Evolutionary conservation across 1,284 basidiomycete genomes (phyloP).

Genomic region (Puccinia horiana): DNA sequence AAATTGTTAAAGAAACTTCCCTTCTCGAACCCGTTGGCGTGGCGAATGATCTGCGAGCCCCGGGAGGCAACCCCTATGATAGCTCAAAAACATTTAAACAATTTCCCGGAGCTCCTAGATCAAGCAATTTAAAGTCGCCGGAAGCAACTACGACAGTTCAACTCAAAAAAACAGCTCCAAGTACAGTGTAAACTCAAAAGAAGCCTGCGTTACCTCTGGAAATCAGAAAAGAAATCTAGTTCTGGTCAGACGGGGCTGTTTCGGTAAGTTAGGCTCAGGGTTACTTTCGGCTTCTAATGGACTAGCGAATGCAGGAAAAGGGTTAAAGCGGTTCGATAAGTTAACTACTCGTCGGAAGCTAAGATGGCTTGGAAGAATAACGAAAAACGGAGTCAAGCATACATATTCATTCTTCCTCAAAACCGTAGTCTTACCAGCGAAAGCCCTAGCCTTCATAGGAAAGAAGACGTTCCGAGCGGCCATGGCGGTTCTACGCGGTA

Average conservation of each 20-base stretch:
- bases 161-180: not conserved
- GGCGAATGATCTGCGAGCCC: not conserved
- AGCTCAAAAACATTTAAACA: not conserved
- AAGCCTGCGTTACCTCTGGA: not conserved
- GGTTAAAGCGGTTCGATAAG: slow-evolving; percentile 1
- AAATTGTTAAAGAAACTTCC: not conserved
- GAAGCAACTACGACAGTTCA: not conserved
- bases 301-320: not conserved
- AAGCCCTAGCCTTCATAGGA: not conserved
- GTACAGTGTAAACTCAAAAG: not conserved
- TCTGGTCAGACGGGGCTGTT: slow-evolving; percentile 7
- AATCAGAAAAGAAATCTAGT: not conserved
- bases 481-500: not conserved
- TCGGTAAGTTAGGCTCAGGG: not conserved
- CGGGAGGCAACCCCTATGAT: not conserved
- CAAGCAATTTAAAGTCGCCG: not conserved
- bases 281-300: not conserved
- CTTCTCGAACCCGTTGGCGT: not conserved
- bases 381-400: not conserved
- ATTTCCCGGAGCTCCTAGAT: not conserved
- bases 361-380: not conserved
- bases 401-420: not conserved
- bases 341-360: not conserved
- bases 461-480: not conserved
- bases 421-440: not conserved